phyloP scores from a whole-genome alignment of 768 basidiomycete genomes.

The Infundibulicybe gibba region DNA sequence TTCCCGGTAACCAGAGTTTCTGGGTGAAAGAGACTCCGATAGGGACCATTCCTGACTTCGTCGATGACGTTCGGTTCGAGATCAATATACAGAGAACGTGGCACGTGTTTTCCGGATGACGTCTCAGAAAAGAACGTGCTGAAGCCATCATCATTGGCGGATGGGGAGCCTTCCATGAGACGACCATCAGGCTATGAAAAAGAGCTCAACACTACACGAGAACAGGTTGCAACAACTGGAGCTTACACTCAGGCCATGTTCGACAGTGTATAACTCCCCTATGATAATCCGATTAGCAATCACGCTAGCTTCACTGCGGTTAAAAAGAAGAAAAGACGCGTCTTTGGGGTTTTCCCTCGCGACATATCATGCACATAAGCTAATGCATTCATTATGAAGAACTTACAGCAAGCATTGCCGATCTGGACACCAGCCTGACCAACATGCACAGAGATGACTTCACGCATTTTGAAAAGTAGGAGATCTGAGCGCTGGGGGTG shows the following conservation, averaged over 20 bases:
- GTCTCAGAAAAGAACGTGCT: constrained; percentile 98
- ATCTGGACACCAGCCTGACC: constrained; percentile 97
- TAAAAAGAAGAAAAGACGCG: constrained; percentile 8
- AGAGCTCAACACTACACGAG: constrained; percentile 11
- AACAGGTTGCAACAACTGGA: background rate
- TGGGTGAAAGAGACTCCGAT: constrained; percentile 94
- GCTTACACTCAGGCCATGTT: constrained; percentile 93
- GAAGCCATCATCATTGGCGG: constrained; percentile 79
- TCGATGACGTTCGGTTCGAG: constrained; percentile 95
- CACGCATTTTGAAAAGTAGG: constrained; percentile 56
- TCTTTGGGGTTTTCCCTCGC: constrained; percentile 6
- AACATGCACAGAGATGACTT: constrained; percentile 95
- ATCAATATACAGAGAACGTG: constrained; percentile 94
- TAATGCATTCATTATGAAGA: constrained; percentile 5
- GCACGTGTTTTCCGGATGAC: constrained; percentile 91
- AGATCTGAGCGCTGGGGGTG: constrained; percentile 14
- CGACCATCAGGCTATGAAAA: constrained; percentile 86
- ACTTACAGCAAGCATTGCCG: constrained; percentile 94
- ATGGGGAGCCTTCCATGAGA: constrained; percentile 66
- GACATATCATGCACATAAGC: constrained; percentile 1
- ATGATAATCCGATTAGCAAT: constrained; percentile 20
- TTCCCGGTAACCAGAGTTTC: constrained; percentile 97
- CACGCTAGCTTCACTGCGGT: constrained; percentile 10
- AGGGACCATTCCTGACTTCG: constrained; percentile 89
- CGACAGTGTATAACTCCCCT: constrained; percentile 98